These are phyloP conservation scores for Linnemannia elongata DNA, from an alignment of 192 early-diverging fungal species.

Conservation along the genomic window DNA sequence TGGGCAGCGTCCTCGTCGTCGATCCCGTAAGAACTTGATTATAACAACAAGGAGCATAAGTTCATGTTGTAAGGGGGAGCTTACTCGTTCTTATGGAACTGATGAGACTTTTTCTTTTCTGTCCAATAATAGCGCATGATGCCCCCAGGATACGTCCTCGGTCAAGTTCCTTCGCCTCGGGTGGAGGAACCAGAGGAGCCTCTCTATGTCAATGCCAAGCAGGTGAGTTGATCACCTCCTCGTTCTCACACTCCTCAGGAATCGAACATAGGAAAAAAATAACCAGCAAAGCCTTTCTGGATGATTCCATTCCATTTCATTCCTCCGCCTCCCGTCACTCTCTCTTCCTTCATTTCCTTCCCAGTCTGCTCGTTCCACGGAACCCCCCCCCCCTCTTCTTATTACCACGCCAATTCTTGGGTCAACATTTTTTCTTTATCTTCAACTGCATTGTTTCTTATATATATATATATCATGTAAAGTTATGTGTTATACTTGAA, in stretches of 20 bases:
- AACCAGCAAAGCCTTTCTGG: neutral
- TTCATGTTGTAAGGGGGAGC: neutral
- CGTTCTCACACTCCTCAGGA: neutral
- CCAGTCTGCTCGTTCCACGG: neutral
- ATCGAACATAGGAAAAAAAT: neutral
- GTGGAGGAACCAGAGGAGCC: slow-evolving; percentile 75
- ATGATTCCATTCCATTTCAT: slow-evolving; percentile 8
- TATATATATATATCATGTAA: neutral
- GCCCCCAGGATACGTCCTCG: slow-evolving; percentile 40
- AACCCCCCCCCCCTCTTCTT: neutral
- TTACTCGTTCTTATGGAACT: neutral
- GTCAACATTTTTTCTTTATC: slow-evolving; percentile 9
- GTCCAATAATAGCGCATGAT: slow-evolving; percentile 39
- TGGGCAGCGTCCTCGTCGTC: slow-evolving; percentile 46
- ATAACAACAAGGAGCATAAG: neutral
- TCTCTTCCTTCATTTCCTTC: neutral
- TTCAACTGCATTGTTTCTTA: neutral
- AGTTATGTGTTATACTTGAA: neutral
- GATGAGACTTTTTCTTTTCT: neutral
- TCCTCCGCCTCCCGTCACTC: neutral
- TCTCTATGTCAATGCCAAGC: slow-evolving; percentile 96
- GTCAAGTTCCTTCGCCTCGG: slow-evolving; percentile 30
- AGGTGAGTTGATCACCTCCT: slow-evolving; percentile 18
- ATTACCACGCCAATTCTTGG: neutral
- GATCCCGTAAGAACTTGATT: slow-evolving; percentile 28